Conservation (phyloP, 2,329 filamentous ascomycete genomes). For the Triangularia setosa region DNA sequence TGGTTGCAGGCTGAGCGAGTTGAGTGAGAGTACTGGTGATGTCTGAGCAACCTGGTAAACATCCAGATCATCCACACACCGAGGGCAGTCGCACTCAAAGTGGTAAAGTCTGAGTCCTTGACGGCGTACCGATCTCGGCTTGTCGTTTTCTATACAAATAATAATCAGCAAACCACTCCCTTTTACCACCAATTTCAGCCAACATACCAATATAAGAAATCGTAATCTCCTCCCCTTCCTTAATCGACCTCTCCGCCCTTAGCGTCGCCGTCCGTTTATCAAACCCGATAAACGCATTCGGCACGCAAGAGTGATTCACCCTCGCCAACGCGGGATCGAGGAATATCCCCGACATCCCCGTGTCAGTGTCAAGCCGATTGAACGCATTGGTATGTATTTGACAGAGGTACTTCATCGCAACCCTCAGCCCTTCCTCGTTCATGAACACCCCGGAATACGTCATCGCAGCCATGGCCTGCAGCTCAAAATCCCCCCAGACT, state of each 20-base stretch:
- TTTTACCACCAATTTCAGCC: neutral
- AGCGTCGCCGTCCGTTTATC: constrained; percentile 48
- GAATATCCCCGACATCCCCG: constrained; percentile 51
- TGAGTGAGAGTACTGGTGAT: constrained; percentile 41
- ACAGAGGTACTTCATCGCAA: neutral
- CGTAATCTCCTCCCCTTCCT: constrained; percentile 52
- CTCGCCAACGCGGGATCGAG: constrained; percentile 54
- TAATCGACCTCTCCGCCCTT: constrained; percentile 46
- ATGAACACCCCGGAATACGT: constrained; percentile 39
- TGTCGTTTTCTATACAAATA: constrained; percentile 43
- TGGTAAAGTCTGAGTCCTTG: constrained; percentile 46
- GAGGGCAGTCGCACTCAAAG: constrained; percentile 49
- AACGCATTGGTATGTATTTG: constrained; percentile 62
- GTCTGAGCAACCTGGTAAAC: constrained; percentile 49
- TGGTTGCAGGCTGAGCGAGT: constrained; percentile 43
- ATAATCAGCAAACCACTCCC: constrained; percentile 5
- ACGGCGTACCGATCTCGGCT: constrained; percentile 41
- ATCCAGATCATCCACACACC: constrained; percentile 49
- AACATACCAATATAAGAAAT: constrained; percentile 58
- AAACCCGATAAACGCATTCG: constrained; percentile 57
- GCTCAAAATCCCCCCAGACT: constrained; percentile 45
- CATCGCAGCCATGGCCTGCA: constrained; percentile 49
- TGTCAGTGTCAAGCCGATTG: constrained; percentile 50
- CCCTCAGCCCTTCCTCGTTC: constrained; percentile 11
- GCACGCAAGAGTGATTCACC: constrained; percentile 60